Evolutionary conservation across 2,329 filamentous ascomycete genomes (phyloP), one percentile per base, ranked within the genome.

Genomic region (Dactylonectria estremocensis): DNA sequence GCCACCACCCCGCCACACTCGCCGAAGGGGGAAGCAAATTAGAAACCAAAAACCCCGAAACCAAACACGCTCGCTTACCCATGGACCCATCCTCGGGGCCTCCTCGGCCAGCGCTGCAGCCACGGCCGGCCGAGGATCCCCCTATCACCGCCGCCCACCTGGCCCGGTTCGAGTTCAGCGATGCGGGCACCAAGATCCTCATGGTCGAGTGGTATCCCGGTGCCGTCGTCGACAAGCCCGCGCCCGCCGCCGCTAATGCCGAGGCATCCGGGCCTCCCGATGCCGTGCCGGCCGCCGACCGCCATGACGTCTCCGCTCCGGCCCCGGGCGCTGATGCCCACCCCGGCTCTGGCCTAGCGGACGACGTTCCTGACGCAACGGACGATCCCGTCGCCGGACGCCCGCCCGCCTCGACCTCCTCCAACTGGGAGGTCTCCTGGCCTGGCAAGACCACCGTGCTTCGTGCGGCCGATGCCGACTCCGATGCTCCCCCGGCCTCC

Each of bases 111-210:
- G 69, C 75, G 61, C 66, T 61, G 70, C 73, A 70, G 59, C 66
- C 66, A 69, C 70, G 62, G 64, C 63, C 70, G 61, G 67, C 66
- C 69, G 73, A 69, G 45, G 69, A 69, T 54, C 33, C 61, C 53
- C 61, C 66, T 59, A 75, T 74, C 74, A 60, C 74, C 50, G 67
- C 64, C 53, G 72, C 75, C 80, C 86, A 75, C 83, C 83, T 67
- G 81, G 85, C 94, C 52, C 91, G 95, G 66, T 97, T 97, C 81
- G 95, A 97, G 79, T 97, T 97, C 78, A 92, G 90, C 56, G 93
- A 94, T 75, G 92, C 95, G 71, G 94, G 94, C 46, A 97, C 94
- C 69, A 97, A 97, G 84, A 91, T 97, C 70, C 84, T 97, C 74
- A 96, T 97, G 94, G 91, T 97, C 45, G 94, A 97, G 80, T 97